Conservation (phyloP, 768 basidiomycete genomes). For the Lactarius deliciosus region DNA sequence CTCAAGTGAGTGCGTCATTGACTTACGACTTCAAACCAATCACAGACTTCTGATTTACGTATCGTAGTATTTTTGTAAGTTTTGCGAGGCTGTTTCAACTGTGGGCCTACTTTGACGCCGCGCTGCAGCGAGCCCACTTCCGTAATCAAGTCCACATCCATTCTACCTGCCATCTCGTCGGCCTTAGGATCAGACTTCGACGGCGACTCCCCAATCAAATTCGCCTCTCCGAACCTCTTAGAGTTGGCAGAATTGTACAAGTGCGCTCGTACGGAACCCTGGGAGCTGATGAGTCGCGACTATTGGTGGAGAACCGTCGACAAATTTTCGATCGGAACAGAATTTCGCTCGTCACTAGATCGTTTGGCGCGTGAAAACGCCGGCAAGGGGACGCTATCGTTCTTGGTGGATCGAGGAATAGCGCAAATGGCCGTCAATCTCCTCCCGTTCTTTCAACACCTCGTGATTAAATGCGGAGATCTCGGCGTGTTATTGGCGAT, state of each 20-base stretch:
- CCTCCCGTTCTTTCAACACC: slow-evolving; percentile 79
- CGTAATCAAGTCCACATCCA: slow-evolving; percentile 67
- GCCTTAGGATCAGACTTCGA: slow-evolving; percentile 35
- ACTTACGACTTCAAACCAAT: not conserved
- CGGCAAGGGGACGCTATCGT: slow-evolving; percentile 51
- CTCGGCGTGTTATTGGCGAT: slow-evolving; percentile 64
- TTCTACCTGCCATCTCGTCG: slow-evolving; percentile 61
- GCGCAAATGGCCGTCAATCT: slow-evolving; percentile 80
- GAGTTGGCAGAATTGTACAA: slow-evolving; percentile 69
- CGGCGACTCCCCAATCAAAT: slow-evolving; percentile 54
- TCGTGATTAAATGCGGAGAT: slow-evolving; percentile 84
- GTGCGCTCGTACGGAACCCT: slow-evolving; percentile 45
- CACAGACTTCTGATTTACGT: slow-evolving; percentile 7
- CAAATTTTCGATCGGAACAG: slow-evolving; percentile 59
- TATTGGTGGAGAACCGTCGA: slow-evolving; percentile 69
- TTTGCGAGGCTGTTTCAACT: not conserved
- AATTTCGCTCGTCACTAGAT: slow-evolving; percentile 66
- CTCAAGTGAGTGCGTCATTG: slow-evolving; percentile 46
- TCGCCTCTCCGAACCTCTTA: slow-evolving; percentile 80
- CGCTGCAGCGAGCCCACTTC: slow-evolving; percentile 87
- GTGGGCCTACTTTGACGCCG: not conserved
- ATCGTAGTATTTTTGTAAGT: slow-evolving; percentile 73
- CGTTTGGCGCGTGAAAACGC: slow-evolving; percentile 52
- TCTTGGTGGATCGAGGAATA: slow-evolving; percentile 67
- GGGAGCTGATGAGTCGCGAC: slow-evolving; percentile 51